Conservation (phyloP, 139 green algal species). For the Marvania coccoides region DNA sequence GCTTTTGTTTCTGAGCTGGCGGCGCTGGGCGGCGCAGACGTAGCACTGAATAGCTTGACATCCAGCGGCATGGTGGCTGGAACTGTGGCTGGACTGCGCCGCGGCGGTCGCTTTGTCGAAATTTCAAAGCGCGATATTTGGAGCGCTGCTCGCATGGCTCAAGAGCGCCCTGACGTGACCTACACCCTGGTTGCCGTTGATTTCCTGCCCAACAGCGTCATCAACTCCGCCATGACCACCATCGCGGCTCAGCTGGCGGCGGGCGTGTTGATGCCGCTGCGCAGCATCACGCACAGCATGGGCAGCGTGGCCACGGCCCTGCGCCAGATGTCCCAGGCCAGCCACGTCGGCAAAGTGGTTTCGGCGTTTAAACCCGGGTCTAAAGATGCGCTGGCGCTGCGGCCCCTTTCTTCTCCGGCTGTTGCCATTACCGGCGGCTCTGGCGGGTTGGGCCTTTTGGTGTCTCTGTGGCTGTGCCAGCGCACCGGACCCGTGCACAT, state of each 20-base stretch:
- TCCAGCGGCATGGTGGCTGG: constrained; percentile 69
- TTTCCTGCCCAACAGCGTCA: constrained; percentile 54
- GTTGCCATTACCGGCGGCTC: background rate
- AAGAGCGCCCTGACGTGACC: constrained; percentile 60
- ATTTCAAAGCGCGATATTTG: constrained; percentile 85
- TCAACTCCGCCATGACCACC: constrained; percentile 24
- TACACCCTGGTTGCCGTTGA: constrained; percentile 71
- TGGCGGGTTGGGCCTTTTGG: constrained; percentile 3
- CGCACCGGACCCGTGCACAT: background rate
- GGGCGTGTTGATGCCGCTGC: constrained; percentile 36
- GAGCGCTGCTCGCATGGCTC: constrained; percentile 33
- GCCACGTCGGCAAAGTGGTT: constrained; percentile 75
- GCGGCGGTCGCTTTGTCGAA: constrained; percentile 57
- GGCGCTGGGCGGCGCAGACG: constrained; percentile 1
- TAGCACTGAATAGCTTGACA: constrained; percentile 73
- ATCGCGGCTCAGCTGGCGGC: constrained; percentile 22
- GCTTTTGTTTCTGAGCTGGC: constrained; percentile 31
- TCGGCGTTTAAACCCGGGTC: background rate
- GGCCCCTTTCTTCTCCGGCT: background rate
- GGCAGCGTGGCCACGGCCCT: constrained; percentile 41
- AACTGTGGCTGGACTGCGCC: constrained; percentile 39
- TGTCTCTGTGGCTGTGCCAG: constrained; percentile 11
- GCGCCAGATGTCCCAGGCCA: constrained; percentile 64
- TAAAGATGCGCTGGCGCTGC: background rate
- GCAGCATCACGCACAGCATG: constrained; percentile 26